phyloP scores from a whole-genome alignment of 2,329 filamentous ascomycete species.

The Didymella sp. region DNA sequence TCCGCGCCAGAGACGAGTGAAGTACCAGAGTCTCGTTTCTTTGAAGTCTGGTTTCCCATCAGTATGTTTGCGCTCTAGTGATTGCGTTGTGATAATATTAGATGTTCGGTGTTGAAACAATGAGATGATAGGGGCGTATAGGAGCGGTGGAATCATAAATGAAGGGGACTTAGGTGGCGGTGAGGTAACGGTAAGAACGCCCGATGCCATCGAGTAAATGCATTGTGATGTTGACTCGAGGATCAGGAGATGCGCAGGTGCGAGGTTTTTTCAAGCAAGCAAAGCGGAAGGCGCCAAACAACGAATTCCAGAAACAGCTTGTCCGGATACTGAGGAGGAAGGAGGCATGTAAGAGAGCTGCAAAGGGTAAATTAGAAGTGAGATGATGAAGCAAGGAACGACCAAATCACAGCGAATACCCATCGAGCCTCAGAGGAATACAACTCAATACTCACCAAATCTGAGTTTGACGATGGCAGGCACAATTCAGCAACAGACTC shows the following conservation, averaged over 20 bases:
- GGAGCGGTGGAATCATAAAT: neutral
- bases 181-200: neutral
- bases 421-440: too few relatives aligned
- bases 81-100: neutral
- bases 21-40: neutral
- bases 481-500: neutral
- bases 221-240: neutral
- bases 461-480: neutral
- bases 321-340: too few relatives aligned
- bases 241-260: constrained; percentile 1
- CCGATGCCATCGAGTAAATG: neutral
- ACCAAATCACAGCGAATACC: too few relatives aligned
- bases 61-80: neutral
- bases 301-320: neutral
- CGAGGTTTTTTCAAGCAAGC: neutral
- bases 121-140: too few relatives aligned
- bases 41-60: neutral
- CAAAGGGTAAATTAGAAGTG: too few relatives aligned
- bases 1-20: neutral
- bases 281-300: neutral
- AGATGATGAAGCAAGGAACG: too few relatives aligned
- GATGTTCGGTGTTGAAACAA: neutral
- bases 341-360: too few relatives aligned
- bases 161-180: neutral
- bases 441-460: too few relatives aligned